Base-by-base conservation (phyloP, 495 filamentous ascomycete genomes). In the Trichoderma asperelloides region DNA sequence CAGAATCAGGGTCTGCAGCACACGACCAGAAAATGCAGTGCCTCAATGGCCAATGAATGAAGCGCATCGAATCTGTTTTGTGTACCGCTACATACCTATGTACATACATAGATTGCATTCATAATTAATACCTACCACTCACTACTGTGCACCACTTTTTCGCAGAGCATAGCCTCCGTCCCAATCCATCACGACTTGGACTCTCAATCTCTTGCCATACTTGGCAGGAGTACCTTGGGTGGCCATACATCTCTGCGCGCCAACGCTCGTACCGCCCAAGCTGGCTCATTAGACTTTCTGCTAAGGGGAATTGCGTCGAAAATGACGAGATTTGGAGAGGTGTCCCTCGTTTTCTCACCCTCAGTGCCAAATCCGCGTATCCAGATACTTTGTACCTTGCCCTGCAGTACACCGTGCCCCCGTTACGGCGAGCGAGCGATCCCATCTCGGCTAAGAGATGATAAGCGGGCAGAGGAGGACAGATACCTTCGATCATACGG, bases 221-320 rank as follows among this genome's bases (percentile, higher is more conserved):
- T n/a, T n/a, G n/a, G n/a, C n/a, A n/a, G 41, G 41, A 55, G 49
- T 60, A 60, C 55, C 4, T 27, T 7, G 25, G 27, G 55, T 28
- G 12, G 55, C 55, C 55, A 60, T 30, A 30, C 55, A 28, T 6
- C 4, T 33, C 23, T n/a, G 11, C 27, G 55, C 55, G 11, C 9
- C 27, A 1, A 25, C 7, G 9, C 23, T 13, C 11, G 55, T 60
- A 60, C 49, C 49, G 49, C 23, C 3, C 18, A 55, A 55, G 9
- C 18, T n/a, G 49, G 18, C 49, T 55, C 23, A 60, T 60, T 60
- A 60, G 55, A 60, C 55, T 60, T 60, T 60, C 8, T 60, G 55
- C 27, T 60, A 60, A 60, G 12, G 55, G 9, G 33, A 37, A 37
- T 37, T 18, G 23, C 23, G 27, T 60, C 55, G 55, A 28, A 25